phyloP scores from a whole-genome alignment of 192 early-diverging fungal genomes.

The Haplosporangium gracile region DNA sequence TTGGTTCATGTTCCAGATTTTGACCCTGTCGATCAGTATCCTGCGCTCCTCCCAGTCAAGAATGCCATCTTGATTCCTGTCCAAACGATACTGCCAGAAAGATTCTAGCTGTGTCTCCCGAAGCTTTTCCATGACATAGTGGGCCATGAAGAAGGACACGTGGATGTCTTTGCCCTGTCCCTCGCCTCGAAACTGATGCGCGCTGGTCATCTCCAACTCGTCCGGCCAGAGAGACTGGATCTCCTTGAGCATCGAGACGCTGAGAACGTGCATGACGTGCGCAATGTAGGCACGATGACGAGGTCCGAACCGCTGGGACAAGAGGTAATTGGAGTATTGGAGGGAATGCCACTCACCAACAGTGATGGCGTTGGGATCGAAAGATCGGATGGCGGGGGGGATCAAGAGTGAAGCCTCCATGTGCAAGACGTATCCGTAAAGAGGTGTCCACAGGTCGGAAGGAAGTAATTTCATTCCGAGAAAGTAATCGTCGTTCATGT shows the following conservation, averaged over 20 bases:
- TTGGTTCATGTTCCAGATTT: constrained; percentile 28
- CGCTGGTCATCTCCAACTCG: constrained; percentile 38
- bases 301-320: constrained; percentile 57
- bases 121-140: constrained; percentile 59
- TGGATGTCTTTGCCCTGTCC: constrained; percentile 46
- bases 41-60: constrained; percentile 47
- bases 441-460: constrained; percentile 56
- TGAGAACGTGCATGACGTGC: constrained; percentile 55
- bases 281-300: constrained; percentile 54
- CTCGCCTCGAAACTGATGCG: constrained; percentile 57
- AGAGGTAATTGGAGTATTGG: constrained; percentile 53
- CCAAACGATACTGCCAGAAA: constrained; percentile 45
- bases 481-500: constrained; percentile 62
- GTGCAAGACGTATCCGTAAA: constrained; percentile 59
- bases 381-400: constrained; percentile 23
- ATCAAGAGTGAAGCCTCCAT: constrained; percentile 41
- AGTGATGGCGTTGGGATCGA: constrained; percentile 21
- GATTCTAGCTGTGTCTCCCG: constrained; percentile 57
- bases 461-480: constrained; percentile 28
- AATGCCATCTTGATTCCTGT: constrained; percentile 48
- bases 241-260: constrained; percentile 51
- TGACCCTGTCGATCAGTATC: constrained; percentile 19
- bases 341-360: constrained; percentile 58
- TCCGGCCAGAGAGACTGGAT: constrained; percentile 45
- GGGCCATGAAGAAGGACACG: constrained; percentile 53